These are phyloP conservation scores for Colletotrichum sp. DNA, from an alignment of 2,329 filamentous ascomycete species.

Conservation along the genomic window DNA sequence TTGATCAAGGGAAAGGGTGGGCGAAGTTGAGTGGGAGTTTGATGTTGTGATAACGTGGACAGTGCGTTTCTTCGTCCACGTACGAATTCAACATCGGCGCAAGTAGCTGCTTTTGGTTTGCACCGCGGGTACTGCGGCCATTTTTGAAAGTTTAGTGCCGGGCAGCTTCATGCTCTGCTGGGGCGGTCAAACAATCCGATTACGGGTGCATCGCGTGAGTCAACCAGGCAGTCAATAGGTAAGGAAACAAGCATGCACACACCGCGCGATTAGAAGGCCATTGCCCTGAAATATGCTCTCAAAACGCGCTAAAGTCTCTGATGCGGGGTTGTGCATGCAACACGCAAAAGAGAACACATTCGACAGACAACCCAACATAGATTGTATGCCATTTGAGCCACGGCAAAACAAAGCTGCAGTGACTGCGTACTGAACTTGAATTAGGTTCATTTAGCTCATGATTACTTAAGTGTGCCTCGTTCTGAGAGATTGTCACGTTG, in stretches of 20 bases:
- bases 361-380: background rate
- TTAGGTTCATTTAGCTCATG: rapidly evolving
- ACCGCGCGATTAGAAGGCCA: background rate
- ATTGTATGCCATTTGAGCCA: rapidly evolving
- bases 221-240: background rate
- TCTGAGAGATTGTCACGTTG: background rate
- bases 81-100: background rate
- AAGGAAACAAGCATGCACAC: background rate
- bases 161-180: background rate
- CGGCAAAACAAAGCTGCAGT: rapidly evolving
- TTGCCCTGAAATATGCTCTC: background rate
- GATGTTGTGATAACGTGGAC: background rate
- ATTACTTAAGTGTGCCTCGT: background rate
- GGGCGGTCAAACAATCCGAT: background rate
- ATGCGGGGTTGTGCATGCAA: background rate
- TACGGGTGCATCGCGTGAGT: background rate
- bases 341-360: background rate
- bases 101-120: background rate
- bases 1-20: too few relatives aligned
- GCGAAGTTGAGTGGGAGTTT: background rate
- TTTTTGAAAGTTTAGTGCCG: background rate
- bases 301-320: background rate
- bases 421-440: background rate
- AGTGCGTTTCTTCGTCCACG: background rate
- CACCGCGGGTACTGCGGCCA: background rate